These are phyloP conservation scores for Lichenothelia convexa DNA, from an alignment of 495 filamentous ascomycete genomes.

Conservation along the genomic window DNA sequence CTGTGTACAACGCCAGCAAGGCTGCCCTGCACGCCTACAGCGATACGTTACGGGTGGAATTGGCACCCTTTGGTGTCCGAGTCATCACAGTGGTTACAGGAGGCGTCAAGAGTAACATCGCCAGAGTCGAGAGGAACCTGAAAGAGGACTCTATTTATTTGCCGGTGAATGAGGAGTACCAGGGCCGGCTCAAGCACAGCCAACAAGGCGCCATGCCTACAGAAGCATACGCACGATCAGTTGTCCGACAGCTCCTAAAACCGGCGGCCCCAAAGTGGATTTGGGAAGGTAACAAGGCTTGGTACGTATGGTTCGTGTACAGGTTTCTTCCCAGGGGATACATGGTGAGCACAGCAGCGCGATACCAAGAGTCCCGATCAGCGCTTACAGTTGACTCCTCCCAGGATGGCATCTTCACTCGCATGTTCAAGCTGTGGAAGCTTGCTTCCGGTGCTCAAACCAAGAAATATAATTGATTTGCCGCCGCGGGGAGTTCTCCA, in stretches of 20 bases:
- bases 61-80: conserved; percentile 28
- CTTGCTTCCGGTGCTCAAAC: too few species aligned
- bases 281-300: conserved; percentile 31
- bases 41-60: conserved; percentile 40
- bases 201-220: conserved; percentile 36
- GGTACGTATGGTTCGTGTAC: conserved; percentile 31
- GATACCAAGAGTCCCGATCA: not conserved
- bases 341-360: conserved; percentile 8
- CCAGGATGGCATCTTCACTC: conserved; percentile 4
- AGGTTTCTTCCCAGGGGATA: conserved; percentile 21
- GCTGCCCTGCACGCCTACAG: conserved; percentile 42
- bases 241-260: conserved; percentile 35
- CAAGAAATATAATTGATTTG: too few species aligned
- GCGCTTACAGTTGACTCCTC: not conserved
- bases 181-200: conserved; percentile 33
- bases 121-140: conserved; percentile 30
- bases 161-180: conserved; percentile 33
- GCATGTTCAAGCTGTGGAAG: conserved; percentile 12
- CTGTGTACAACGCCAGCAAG: conserved; percentile 45
- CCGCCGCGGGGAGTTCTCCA: too few species aligned
- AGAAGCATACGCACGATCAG: conserved; percentile 34
- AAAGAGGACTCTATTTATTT: conserved; percentile 31
- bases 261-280: conserved; percentile 30
- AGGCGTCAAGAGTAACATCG: conserved; percentile 40
- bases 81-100: conserved; percentile 38